Evolutionary conservation across 495 filamentous ascomycete genomes (phyloP).

Genomic region (Penicillium dipodomyicola): DNA sequence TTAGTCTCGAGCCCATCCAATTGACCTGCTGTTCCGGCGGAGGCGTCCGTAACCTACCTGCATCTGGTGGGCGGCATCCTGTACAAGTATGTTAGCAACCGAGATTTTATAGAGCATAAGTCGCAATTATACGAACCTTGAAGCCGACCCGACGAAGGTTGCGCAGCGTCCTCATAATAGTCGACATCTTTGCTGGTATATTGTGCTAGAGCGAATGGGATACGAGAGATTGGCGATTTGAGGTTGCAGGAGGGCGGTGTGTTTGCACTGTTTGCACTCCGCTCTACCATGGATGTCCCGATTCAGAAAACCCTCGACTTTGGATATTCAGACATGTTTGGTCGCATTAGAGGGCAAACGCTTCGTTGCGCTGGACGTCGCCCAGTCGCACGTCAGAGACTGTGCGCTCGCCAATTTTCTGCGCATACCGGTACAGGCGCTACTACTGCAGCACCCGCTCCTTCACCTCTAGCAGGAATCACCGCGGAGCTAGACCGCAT

Average conservation of each 20-base stretch:
- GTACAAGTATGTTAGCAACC: slow-evolving; percentile 34
- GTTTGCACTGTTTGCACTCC: slow-evolving; percentile 45
- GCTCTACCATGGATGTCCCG: slow-evolving; percentile 16
- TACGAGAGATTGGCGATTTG: slow-evolving; percentile 25
- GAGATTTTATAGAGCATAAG: not conserved
- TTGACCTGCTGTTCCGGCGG: slow-evolving; percentile 10
- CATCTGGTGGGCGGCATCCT: slow-evolving; percentile 92
- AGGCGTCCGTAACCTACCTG: slow-evolving; percentile 57
- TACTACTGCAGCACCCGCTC: slow-evolving; percentile 26
- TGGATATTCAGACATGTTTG: slow-evolving; percentile 33
- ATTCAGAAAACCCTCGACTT: slow-evolving; percentile 22
- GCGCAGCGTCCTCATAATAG: slow-evolving; percentile 76
- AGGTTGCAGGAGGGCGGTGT: slow-evolving; percentile 19
- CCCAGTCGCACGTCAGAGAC: slow-evolving; percentile 30
- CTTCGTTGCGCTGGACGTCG: slow-evolving; percentile 36
- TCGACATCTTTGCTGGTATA: slow-evolving; percentile 72
- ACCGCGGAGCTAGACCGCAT: slow-evolving; percentile 82
- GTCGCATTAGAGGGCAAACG: slow-evolving; percentile 41
- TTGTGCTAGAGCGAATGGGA: slow-evolving; percentile 19
- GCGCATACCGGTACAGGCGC: slow-evolving; percentile 29
- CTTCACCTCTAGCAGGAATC: slow-evolving; percentile 53
- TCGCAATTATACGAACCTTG: slow-evolving; percentile 56
- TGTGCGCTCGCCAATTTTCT: slow-evolving; percentile 44
- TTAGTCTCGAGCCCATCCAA: slow-evolving; percentile 24
- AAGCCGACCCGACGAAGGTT: slow-evolving; percentile 85